Conservation (phyloP, 179 eudicot species). For the Beta lomatogona region DNA sequence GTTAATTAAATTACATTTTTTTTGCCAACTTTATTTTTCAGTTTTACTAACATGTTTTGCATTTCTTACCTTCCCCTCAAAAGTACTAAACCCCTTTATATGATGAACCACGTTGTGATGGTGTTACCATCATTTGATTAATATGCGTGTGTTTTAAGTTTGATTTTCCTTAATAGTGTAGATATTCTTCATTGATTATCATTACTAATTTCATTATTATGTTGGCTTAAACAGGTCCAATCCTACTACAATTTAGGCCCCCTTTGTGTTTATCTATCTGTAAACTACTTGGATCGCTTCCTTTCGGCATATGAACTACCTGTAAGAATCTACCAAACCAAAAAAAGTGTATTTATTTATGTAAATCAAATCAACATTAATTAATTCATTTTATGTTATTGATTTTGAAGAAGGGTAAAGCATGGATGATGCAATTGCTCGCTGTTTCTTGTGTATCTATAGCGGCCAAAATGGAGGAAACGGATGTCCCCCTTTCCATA, state of each 20-base stretch:
- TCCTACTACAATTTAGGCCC: constrained; percentile 47
- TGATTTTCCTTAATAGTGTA: background rate
- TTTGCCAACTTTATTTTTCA: no score
- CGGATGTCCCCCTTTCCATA: constrained; percentile 55
- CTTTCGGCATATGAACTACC: constrained; percentile 44
- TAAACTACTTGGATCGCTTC: constrained; percentile 52
- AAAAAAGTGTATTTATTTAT: background rate
- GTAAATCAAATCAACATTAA: background rate
- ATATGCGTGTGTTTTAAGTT: background rate
- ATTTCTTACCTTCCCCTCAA: constrained; percentile 29
- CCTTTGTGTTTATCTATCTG: constrained; percentile 33
- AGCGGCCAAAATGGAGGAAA: constrained; percentile 81
- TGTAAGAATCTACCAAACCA: constrained; percentile 29
- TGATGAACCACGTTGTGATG: constrained; percentile 13
- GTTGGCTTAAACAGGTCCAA: constrained; percentile 36
- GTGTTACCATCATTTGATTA: background rate
- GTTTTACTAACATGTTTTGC: constrained; percentile 27
- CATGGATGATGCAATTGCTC: constrained; percentile 80
- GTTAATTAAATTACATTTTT: background rate
- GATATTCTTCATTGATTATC: background rate
- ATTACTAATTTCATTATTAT: background rate
- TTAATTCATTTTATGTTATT: background rate
- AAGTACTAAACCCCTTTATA: background rate
- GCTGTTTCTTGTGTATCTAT: constrained; percentile 76
- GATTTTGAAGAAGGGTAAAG: constrained; percentile 46